phyloP scores from a whole-genome alignment of 208 protist species.

The Borovskyia barvae region DNA sequence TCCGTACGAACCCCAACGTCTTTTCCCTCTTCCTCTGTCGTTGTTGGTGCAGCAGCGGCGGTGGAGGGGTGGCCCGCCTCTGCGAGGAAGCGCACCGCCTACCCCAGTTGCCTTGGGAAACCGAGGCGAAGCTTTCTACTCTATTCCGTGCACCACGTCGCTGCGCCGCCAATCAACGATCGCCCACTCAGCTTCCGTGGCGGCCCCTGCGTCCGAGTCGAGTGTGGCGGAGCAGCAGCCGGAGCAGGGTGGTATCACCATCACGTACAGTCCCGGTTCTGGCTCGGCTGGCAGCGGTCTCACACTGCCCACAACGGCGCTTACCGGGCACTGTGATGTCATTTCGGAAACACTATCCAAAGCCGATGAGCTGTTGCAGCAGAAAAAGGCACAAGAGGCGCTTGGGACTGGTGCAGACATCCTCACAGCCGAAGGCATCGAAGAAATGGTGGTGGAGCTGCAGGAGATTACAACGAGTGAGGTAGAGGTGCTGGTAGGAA shows the following conservation, averaged over 20 bases:
- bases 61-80: no score
- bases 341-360: slow-evolving; percentile 82
- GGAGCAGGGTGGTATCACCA: slow-evolving; percentile 24
- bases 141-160: no score
- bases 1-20: no score
- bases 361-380: slow-evolving; percentile 74
- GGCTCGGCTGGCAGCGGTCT: slow-evolving; percentile 45
- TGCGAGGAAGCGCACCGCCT: no score
- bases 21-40: no score
- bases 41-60: no score
- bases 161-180: no score
- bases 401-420: slow-evolving; percentile 68
- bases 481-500: slow-evolving; percentile 51
- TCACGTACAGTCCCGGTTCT: slow-evolving; percentile 77
- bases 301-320: slow-evolving; percentile 55
- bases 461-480: slow-evolving; percentile 52
- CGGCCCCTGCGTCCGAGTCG: not conserved
- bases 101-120: no score
- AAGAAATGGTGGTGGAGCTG: slow-evolving; percentile 84
- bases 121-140: no score
- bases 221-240: slow-evolving; percentile 2
- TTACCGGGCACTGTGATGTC: slow-evolving; percentile 78
- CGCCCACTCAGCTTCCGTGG: no score
- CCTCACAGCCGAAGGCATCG: slow-evolving; percentile 72
- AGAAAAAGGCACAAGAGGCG: slow-evolving; percentile 73